Base-by-base conservation (phyloP, 208 protist species). In the Leishmania aethiopica region DNA sequence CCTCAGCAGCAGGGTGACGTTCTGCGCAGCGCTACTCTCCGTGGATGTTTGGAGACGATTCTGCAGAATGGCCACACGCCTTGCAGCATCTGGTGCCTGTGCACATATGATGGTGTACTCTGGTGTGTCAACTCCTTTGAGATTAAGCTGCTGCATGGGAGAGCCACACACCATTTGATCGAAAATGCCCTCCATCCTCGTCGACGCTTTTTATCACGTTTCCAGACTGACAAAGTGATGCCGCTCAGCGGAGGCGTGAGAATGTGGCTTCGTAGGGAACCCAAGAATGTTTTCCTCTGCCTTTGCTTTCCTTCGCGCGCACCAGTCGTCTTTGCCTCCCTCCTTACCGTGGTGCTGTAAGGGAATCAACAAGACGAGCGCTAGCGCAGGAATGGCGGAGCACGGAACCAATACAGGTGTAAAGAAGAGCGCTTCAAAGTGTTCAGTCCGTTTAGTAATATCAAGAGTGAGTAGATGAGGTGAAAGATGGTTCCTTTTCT, bases 91-190 rank as follows among this genome's bases (percentile, higher is more conserved):
- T 47, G 90, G 93, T 42, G 86, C 89, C 78, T 96, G 92, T 45
- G 89, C 91, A 70, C 92, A 95, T 53, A 98, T 79, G 84, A 97
- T 94, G 22, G 91, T 96, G 86, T 95, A 97, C 84, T 95, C 87
- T 51, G 95, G 86, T 19, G 88, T 86, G 64, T 70, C 84, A 35
- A 87, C 75, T 10, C 80, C 75, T 66, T 90, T 80, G 22, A 81
- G 11, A 22, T 81, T 71, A n/a, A 95, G 77, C 37, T 86, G 79
- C 81, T 96, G 89, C 84, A 92, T 85, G 37, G 94, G 94, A 42
- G 78, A 79, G 6, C 92, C 92, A 51, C 64, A 88, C 35, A 95
- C 87, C 0, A 96, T 88, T 55, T 90, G 88, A 66, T 91, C 79
- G 77, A 96, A 93, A n/a, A 96, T 72, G 15, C 86, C 80, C 51